phyloP scores from a whole-genome alignment of 345 rosid species.

The Aquilaria yunnanensis region DNA sequence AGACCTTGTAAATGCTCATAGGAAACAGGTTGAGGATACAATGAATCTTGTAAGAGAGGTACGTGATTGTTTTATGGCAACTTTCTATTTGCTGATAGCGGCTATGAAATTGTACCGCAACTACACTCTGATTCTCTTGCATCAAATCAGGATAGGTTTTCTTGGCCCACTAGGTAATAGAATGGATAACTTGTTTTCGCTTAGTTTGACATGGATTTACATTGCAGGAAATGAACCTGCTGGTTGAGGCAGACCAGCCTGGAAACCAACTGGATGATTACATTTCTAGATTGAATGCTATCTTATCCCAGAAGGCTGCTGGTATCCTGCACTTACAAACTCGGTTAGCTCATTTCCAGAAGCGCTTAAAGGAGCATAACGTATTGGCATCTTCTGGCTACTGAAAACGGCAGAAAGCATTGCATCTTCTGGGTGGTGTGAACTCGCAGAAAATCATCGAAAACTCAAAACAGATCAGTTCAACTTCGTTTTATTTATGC shows the following conservation, averaged over 20 bases:
- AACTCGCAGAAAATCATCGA: slow-evolving; percentile 1
- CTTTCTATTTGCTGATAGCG: background rate
- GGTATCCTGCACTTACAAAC: slow-evolving; percentile 81
- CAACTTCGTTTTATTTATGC: too few relatives aligned
- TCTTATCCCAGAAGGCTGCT: slow-evolving; percentile 87
- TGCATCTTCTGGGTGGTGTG: slow-evolving; percentile 46
- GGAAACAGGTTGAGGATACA: slow-evolving; percentile 92
- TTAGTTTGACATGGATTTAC: background rate
- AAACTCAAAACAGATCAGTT: too few relatives aligned
- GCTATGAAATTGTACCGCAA: background rate
- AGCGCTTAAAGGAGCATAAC: slow-evolving; percentile 84
- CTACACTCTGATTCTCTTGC: background rate
- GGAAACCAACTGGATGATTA: slow-evolving; percentile 92
- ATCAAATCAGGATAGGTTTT: background rate
- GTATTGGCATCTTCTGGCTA: slow-evolving; percentile 55
- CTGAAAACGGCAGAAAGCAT: too few relatives aligned
- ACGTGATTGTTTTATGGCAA: slow-evolving; percentile 1
- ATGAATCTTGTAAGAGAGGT: slow-evolving; percentile 96
- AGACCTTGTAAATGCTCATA: slow-evolving; percentile 93
- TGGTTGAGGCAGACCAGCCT: slow-evolving; percentile 93
- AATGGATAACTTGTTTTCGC: background rate
- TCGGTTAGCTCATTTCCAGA: slow-evolving; percentile 81
- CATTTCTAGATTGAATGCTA: slow-evolving; percentile 54
- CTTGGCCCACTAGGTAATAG: background rate
- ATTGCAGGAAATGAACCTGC: slow-evolving; percentile 88